Evolutionary conservation across 305 asterid genomes (phyloP).

Genomic region (Fraxinus greggii): DNA sequence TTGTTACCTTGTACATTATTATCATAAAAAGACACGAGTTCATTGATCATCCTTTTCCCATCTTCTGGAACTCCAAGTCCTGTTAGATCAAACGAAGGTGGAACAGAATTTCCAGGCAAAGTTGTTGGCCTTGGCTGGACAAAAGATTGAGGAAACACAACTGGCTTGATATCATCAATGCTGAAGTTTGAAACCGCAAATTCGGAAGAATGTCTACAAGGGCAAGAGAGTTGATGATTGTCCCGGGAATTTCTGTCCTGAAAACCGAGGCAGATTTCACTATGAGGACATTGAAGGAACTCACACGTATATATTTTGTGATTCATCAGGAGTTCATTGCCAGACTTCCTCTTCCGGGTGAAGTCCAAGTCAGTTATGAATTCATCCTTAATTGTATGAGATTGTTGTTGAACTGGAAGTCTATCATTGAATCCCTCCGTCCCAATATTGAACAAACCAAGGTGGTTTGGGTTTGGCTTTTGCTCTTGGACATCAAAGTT

Average conservation of each 20-base stretch:
- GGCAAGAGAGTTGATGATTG: conserved; percentile 74
- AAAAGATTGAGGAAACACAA: conserved; percentile 42
- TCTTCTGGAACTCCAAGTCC: conserved; percentile 77
- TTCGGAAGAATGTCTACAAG: conserved; percentile 36
- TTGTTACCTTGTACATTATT: conserved; percentile 48
- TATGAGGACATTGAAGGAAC: conserved; percentile 65
- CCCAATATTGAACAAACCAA: conserved; percentile 43
- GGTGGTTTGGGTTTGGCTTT: conserved; percentile 55
- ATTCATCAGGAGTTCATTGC: conserved; percentile 44
- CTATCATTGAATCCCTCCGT: conserved; percentile 36
- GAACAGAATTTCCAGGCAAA: conserved; percentile 22
- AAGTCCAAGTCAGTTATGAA: conserved; percentile 44
- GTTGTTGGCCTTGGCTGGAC: conserved; percentile 37
- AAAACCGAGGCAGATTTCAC: conserved; percentile 56
- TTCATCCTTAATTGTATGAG: conserved; percentile 47
- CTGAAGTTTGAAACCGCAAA: conserved; percentile 45
- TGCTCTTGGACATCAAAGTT: conserved; percentile 60
- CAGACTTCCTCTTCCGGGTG: conserved; percentile 57
- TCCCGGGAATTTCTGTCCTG: conserved; percentile 58
- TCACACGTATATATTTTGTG: conserved; percentile 64
- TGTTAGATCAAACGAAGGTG: conserved; percentile 48
- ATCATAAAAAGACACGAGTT: conserved; percentile 74
- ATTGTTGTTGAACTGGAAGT: conserved; percentile 37
- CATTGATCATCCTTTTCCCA: conserved; percentile 64
- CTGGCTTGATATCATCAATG: conserved; percentile 46